Evolutionary conservation across 75 land plant species (phyloP), one percentile per base, ranked within the genome.

Genomic region (Sequoiadendron giganteum): DNA sequence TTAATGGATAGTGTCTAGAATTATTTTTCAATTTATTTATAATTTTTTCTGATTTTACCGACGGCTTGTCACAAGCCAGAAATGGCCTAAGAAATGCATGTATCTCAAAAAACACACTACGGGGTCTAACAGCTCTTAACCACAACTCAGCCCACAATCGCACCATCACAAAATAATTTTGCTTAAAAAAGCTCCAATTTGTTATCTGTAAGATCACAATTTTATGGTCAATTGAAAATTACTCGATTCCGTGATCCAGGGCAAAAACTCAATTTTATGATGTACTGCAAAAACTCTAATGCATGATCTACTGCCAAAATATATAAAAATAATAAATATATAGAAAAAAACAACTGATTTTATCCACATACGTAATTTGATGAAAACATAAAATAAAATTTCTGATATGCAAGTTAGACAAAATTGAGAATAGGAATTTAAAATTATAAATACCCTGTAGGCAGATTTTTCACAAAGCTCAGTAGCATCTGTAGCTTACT

Each of bases 401-500:
- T 73, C 2, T 34, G 34, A 73, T 10, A 81, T 28, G 49, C 52
- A 45, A 28, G 3, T 45, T 10, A 25, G 43, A 81, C 48, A 28
- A 81, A 81, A 43, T 28, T 45, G 47, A 45, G 48, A 82, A 13
- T 28, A 47, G 13, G 32, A 25, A n/a, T 3, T 8, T 1, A 47
- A 21, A 45, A 28, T 21, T 28, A 47, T 43, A 47, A 82, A 82
- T 82, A 88, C 91, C 92, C 92, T 45, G 92, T 86, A 25, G 92
- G 92, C 83, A 91, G 85, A 70, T 45, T 73, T 54, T 90, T 56
- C 28, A 91, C 88, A 81, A 76, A 91, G n/a, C 86, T 87, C 34
- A 87, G 83, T 18, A 91, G 86, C 92, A 91, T 91, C 80, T 90
- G 90, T 78, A 91, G 92, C 86, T 61, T 91, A 88, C 92, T 91